A percentile compares a stretch with the other conserved stretches of the same genome.
phyloP scores from a whole-genome alignment of 2,329 filamentous ascomycete genomes.

The Capronia coronata region DNA sequence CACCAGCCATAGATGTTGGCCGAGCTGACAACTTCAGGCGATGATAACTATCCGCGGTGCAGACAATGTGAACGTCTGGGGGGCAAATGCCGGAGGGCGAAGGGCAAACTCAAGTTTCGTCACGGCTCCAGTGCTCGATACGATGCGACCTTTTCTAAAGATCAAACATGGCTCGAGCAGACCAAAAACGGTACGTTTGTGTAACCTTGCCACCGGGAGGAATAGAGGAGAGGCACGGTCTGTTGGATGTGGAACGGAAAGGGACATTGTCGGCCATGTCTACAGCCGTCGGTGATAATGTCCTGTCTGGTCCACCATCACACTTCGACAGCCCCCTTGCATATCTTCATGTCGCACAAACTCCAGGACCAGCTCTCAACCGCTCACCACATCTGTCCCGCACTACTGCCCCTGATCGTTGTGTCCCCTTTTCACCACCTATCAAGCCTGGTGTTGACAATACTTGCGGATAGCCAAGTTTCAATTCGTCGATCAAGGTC shows the following conservation, averaged over 20 bases:
- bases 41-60: constrained; percentile 26
- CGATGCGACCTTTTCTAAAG: constrained; percentile 26
- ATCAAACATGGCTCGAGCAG: constrained; percentile 28
- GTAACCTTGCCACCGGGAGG: constrained; percentile 6
- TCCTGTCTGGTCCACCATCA: constrained; percentile 6
- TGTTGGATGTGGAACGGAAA: background rate
- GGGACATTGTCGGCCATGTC: constrained; percentile 4
- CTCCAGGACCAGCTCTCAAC: background rate
- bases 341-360: constrained; percentile 11
- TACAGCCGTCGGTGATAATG: constrained; percentile 9
- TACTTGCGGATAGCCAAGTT: constrained; percentile 22
- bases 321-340: background rate
- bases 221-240: background rate
- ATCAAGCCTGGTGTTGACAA: constrained; percentile 9
- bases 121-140: constrained; percentile 28
- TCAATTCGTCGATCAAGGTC: constrained; percentile 28
- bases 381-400: background rate
- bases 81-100: constrained; percentile 23
- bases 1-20: background rate
- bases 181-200: constrained; percentile 28
- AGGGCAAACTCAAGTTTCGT: constrained; percentile 27
- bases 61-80: constrained; percentile 27
- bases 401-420: background rate
- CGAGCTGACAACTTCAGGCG: constrained; percentile 24
- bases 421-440: constrained; percentile 3